phyloP scores from a whole-genome alignment of 148 eudicot genomes.

The Rhododendron mucronatum region DNA sequence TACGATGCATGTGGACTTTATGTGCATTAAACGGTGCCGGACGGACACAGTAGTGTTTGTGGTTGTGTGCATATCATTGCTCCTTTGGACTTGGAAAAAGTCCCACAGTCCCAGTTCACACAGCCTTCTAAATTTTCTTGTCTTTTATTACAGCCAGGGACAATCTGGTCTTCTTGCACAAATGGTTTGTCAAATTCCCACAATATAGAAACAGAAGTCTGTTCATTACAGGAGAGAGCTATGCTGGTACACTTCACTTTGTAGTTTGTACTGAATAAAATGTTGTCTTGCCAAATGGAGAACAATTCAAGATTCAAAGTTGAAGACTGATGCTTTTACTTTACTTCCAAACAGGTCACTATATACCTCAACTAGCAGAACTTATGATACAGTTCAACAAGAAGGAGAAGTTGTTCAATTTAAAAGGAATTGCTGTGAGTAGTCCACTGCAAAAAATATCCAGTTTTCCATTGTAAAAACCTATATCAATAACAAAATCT shows the following conservation, averaged over 20 bases:
- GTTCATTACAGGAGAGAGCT: conserved; percentile 31
- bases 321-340: background rate
- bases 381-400: conserved; percentile 27
- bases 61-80: background rate
- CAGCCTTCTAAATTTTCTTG: background rate
- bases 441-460: background rate
- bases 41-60: too few relatives aligned
- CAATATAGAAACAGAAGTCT: conserved; percentile 24
- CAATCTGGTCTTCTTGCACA: conserved; percentile 24
- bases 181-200: conserved; percentile 28
- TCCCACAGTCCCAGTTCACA: background rate
- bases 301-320: background rate
- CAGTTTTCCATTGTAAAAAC: background rate
- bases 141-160: conserved; percentile 19
- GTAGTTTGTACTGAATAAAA: background rate
- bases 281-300: background rate
- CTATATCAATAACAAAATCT: too few relatives aligned
- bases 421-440: conserved; percentile 28
- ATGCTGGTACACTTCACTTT: conserved; percentile 18
- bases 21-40: too few relatives aligned
- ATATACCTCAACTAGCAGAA: conserved; percentile 29
- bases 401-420: conserved; percentile 22
- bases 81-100: conserved; percentile 1
- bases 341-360: conserved; percentile 20
- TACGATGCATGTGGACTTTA: background rate